phyloP scores from a whole-genome alignment of 78 protist species.

The Dictyostelium brefeldianum region DNA sequence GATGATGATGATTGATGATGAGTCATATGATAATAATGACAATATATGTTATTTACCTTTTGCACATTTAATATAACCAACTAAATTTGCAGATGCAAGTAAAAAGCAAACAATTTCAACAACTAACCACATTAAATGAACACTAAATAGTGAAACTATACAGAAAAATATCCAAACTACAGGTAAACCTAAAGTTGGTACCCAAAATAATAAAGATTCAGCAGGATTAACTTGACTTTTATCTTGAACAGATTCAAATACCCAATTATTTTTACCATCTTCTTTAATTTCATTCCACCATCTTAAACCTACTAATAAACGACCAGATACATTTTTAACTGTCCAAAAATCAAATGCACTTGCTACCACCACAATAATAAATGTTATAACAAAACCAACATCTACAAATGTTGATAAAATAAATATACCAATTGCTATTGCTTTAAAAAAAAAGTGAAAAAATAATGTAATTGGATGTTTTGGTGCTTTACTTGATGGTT shows the following conservation, averaged over 20 bases:
- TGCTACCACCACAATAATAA: constrained; percentile 57
- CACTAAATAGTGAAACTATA: constrained; percentile 16
- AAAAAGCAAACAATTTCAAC: constrained; percentile 81
- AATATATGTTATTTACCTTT: constrained; percentile 74
- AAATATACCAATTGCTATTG: constrained; percentile 68
- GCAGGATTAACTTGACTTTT: constrained; percentile 59
- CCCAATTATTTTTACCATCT: constrained; percentile 92
- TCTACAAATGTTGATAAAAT: constrained; percentile 13
- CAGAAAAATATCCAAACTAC: constrained; percentile 29
- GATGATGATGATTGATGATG: not conserved
- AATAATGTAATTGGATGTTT: constrained; percentile 69
- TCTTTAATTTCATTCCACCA: constrained; percentile 95
- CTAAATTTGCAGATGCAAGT: constrained; percentile 79
- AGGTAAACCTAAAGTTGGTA: constrained; percentile 24
- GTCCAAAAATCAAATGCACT: constrained; percentile 93
- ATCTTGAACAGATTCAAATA: constrained; percentile 87
- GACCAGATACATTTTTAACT: constrained; percentile 93
- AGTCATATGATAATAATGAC: not conserved
- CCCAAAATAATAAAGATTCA: constrained; percentile 71
- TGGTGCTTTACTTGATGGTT: not conserved
- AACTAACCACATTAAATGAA: constrained; percentile 68
- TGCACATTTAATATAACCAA: constrained; percentile 89
- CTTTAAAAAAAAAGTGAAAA: constrained; percentile 72
- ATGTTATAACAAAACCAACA: constrained; percentile 37
- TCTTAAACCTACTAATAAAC: constrained; percentile 92